A percentile compares a stretch with the other conserved stretches of the same genome.
These are phyloP conservation scores for Penicillium alfredii DNA, from an alignment of 495 filamentous ascomycete genomes.

Conservation along the genomic window DNA sequence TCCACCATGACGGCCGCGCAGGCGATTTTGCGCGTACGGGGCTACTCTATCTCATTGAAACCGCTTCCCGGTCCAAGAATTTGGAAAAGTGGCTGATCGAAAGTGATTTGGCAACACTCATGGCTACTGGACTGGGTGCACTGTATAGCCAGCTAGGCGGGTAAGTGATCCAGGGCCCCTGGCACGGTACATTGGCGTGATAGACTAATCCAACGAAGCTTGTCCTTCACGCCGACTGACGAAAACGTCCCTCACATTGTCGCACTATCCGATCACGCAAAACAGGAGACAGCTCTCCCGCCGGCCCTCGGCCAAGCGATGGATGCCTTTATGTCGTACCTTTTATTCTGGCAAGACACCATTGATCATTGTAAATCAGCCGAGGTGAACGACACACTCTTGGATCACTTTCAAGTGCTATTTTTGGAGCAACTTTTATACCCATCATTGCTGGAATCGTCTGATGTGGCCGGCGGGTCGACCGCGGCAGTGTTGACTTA, in stretches of 20 bases:
- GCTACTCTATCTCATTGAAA: slow-evolving; percentile 91
- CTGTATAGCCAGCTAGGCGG: slow-evolving; percentile 94
- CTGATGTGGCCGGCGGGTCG: slow-evolving; percentile 92
- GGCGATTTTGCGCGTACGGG: slow-evolving; percentile 98
- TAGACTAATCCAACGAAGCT: slow-evolving; percentile 24
- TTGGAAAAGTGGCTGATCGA: slow-evolving; percentile 95
- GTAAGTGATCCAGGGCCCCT: no score
- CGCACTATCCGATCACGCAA: slow-evolving; percentile 72
- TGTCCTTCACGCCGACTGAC: slow-evolving; percentile 38
- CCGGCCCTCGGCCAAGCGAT: slow-evolving; percentile 68
- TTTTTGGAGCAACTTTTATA: slow-evolving; percentile 95
- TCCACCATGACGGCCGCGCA: slow-evolving; percentile 85
- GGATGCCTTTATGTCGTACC: slow-evolving; percentile 88
- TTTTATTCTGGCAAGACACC: slow-evolving; percentile 97
- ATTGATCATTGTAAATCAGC: slow-evolving; percentile 88
- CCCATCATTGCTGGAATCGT: slow-evolving; percentile 91
- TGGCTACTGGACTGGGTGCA: slow-evolving; percentile 93
- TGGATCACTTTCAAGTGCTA: slow-evolving; percentile 96
- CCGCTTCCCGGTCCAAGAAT: slow-evolving; percentile 70
- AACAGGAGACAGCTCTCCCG: slow-evolving; percentile 32
- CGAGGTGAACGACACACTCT: slow-evolving; percentile 83
- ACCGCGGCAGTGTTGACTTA: slow-evolving; percentile 95
- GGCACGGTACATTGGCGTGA: no score
- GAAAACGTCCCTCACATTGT: slow-evolving; percentile 74
- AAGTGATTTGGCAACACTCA: slow-evolving; percentile 91